Evolutionary conservation across 352 stramenopile genomes (phyloP), one percentile per base, ranked within the genome.

Genomic region (Phytophthora boehmeriae): DNA sequence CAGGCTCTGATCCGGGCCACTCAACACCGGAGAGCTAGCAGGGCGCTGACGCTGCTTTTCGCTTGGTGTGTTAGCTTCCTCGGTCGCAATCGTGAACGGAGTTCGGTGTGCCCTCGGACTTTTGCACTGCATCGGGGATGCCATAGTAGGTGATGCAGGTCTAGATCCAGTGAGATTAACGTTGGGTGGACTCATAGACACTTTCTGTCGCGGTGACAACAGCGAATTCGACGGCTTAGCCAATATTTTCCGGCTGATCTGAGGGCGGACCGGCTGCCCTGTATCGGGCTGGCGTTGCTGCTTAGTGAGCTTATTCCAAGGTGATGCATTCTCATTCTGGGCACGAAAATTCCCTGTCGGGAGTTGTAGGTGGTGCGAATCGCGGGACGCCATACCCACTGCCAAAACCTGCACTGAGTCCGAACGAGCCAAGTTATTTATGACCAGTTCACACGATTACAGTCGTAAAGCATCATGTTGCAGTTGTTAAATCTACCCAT

Each of bases 361-460:
- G 42, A 84, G 35, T 11, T 85, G 70, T 11, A 86, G 51, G 28
- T 75, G 59, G 25, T 66, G 72, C 19, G 74, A 61, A 39, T 79
- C 68, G 14, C 34, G 38, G 39, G 49, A 16, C 38, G 56, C 23
- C 56, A 57, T 57, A 14, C 23, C 8, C 10, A 22, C 16, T 8
- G 36, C 34, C 45, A 16, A 16, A 38, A 35, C 34, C n/a, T 17
- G 41, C 41, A 47, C n/a, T 16, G 8, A 5, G 36, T 30, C 25
- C 6, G 25, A 30, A 30, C 25, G 25, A 39, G 8, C 34, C 3
- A 9, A 39, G 34, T n/a, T 39, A 39, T 39, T 30, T 30, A 30
- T 30, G 25, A 30, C 25, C 25, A 3, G 25, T 30, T 30, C 25
- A 30, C 6, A 36, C 30, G 6, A 36, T 11, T 36, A 36, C 30